Evolutionary conservation across 164 flowering plant species (phyloP).

Genomic region (Piper longum): DNA sequence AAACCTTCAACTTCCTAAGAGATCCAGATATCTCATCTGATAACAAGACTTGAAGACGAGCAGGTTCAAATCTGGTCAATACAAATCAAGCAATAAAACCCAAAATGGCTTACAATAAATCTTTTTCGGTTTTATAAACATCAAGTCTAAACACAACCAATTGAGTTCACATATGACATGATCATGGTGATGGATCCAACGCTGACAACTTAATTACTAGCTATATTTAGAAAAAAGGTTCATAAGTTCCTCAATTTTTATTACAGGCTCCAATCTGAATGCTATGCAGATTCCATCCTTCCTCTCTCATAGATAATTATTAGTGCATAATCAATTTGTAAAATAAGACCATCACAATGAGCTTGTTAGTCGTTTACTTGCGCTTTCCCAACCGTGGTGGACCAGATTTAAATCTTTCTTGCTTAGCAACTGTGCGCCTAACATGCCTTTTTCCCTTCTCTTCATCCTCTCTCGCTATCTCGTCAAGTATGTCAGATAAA

Average conservation of each 20-base stretch:
- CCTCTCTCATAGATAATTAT: not conserved
- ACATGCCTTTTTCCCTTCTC: slow-evolving; percentile 60
- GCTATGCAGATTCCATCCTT: not conserved
- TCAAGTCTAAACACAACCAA: not conserved
- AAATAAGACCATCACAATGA: not conserved
- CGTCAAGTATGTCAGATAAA: slow-evolving; percentile 62
- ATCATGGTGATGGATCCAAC: too few relatives aligned
- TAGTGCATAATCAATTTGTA: not conserved
- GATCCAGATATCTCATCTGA: slow-evolving; percentile 90
- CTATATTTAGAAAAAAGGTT: too few relatives aligned
- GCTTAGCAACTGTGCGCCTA: slow-evolving; percentile 51
- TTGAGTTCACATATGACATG: not conserved
- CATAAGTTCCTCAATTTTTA: too few relatives aligned
- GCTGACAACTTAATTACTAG: too few relatives aligned
- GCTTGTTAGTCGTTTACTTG: slow-evolving; percentile 29
- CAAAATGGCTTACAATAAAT: not conserved
- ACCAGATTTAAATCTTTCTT: slow-evolving; percentile 56
- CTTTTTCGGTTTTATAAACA: not conserved
- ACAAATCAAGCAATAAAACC: not conserved
- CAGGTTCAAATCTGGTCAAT: slow-evolving; percentile 69
- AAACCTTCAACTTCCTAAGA: slow-evolving; percentile 79
- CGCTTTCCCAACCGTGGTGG: slow-evolving; percentile 95
- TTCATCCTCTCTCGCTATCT: slow-evolving; percentile 79
- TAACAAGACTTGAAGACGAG: slow-evolving; percentile 73
- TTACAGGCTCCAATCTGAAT: too few relatives aligned